phyloP scores from a whole-genome alignment of 1,139 yeast genomes.

The Blastobotrys persicus region DNA sequence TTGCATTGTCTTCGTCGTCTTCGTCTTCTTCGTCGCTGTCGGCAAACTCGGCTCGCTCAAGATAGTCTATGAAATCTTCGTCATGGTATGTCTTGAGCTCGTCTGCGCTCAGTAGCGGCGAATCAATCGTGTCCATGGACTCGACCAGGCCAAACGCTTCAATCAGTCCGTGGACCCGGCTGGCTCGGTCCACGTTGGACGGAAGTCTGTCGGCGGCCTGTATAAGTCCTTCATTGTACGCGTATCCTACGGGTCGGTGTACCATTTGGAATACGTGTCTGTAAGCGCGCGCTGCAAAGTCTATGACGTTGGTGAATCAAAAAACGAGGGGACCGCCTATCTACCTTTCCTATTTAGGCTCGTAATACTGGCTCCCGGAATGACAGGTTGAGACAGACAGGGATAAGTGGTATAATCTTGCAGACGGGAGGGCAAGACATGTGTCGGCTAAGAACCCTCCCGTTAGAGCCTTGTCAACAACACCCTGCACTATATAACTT shows the following conservation, averaged over 20 bases:
- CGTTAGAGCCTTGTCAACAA: too few species aligned
- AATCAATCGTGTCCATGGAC: slow-evolving; percentile 17
- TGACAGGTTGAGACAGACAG: not conserved
- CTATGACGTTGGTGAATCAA: too few species aligned
- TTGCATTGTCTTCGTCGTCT: not conserved
- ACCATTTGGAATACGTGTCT: not conserved
- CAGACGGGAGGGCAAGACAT: too few species aligned
- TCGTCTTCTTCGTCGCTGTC: slow-evolving; percentile 19
- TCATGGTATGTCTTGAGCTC: slow-evolving; percentile 44
- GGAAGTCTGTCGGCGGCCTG: slow-evolving; percentile 49
- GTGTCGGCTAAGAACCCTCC: too few species aligned
- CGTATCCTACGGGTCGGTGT: slow-evolving; percentile 29
- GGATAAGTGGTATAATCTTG: not conserved
- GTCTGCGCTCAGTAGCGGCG: slow-evolving; percentile 27
- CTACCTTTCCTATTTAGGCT: too few species aligned
- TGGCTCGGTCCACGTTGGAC: slow-evolving; percentile 51
- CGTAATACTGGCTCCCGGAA: too few species aligned
- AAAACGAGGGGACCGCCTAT: too few species aligned
- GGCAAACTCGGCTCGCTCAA: slow-evolving; percentile 31
- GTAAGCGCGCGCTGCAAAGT: too few species aligned
- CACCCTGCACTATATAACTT: too few species aligned
- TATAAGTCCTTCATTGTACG: slow-evolving; percentile 34
- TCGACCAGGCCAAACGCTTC: slow-evolving; percentile 43
- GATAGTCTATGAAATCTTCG: slow-evolving; percentile 38
- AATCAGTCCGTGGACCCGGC: slow-evolving; percentile 46